A percentile compares a stretch with the other conserved stretches of the same genome.
Evolutionary conservation across 345 rosid genomes (phyloP).

Genomic region (Hypericum androsaemum): DNA sequence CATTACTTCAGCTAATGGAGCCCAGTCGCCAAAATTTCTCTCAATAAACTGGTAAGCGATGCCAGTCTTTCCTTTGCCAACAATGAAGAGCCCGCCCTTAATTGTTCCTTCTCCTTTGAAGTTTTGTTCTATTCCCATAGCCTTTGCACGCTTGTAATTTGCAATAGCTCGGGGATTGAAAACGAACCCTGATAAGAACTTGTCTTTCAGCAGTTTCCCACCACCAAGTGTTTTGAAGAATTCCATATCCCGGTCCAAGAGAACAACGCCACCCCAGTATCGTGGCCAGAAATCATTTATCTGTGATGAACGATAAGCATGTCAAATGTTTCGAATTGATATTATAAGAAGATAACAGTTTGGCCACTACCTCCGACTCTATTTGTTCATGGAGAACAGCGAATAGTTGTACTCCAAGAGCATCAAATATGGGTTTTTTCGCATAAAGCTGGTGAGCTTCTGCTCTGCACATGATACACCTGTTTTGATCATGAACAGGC

Average conservation of each 20-base stretch:
- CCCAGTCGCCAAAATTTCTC: constrained; percentile 67
- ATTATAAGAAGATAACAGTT: constrained; percentile 6
- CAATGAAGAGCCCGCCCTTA: constrained; percentile 51
- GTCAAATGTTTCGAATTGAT: constrained; percentile 10
- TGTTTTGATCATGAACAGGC: constrained; percentile 18
- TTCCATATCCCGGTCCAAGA: constrained; percentile 37
- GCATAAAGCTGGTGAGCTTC: constrained; percentile 58
- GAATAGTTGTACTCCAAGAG: constrained; percentile 42
- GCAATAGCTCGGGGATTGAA: constrained; percentile 57
- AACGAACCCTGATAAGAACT: constrained; percentile 50
- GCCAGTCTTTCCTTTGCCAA: constrained; percentile 45
- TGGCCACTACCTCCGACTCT: constrained; percentile 46
- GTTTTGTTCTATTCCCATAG: constrained; percentile 36
- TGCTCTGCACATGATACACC: constrained; percentile 75
- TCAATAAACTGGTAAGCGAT: constrained; percentile 57
- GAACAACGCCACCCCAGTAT: constrained; percentile 55
- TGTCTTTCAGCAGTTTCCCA: constrained; percentile 49
- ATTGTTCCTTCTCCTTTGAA: constrained; percentile 57
- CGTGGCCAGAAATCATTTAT: constrained; percentile 63
- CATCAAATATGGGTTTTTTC: constrained; percentile 52
- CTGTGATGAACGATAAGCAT: constrained; percentile 17
- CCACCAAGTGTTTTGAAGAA: constrained; percentile 65
- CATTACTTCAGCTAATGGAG: constrained; percentile 46
- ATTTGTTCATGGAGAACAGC: constrained; percentile 60
- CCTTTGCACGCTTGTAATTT: constrained; percentile 55